These are phyloP conservation scores for Aphanomyces astaci DNA, from an alignment of 352 stramenopile genomes.

Conservation along the genomic window DNA sequence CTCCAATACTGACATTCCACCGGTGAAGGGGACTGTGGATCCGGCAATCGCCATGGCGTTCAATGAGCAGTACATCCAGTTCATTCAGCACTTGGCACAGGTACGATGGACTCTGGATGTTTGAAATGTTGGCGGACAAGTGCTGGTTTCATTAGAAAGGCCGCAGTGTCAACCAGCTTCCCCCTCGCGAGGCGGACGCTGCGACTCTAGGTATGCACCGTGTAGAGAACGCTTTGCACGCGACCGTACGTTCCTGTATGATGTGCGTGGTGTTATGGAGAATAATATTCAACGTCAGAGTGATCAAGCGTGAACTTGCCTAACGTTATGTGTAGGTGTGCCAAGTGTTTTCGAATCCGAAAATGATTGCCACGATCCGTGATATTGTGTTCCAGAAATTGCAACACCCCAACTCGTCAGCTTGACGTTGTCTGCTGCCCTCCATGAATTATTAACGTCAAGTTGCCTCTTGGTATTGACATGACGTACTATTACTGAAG, in stretches of 20 bases:
- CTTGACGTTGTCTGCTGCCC: too few relatives aligned
- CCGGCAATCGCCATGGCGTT: not conserved
- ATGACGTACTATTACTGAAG: too few relatives aligned
- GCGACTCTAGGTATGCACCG: not conserved
- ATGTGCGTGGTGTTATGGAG: not conserved
- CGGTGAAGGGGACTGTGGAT: not conserved
- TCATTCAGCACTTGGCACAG: constrained; percentile 13
- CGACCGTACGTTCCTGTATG: not conserved
- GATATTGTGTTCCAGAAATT: constrained; percentile 13
- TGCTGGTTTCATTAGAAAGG: not conserved
- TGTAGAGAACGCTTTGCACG: not conserved
- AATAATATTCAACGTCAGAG: not conserved
- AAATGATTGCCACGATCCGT: constrained; percentile 12
- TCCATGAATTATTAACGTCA: too few relatives aligned
- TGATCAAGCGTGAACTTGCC: too few relatives aligned
- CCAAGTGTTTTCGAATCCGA: constrained; percentile 16
- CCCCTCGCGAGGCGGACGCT: not conserved
- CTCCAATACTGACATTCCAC: not conserved
- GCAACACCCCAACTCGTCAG: not conserved
- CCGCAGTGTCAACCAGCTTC: not conserved
- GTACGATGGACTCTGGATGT: not conserved
- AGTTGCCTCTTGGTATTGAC: too few relatives aligned
- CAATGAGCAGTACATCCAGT: constrained; percentile 15
- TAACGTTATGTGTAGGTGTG: constrained; percentile 6
- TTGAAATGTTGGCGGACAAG: too few relatives aligned